Conservation (phyloP, 805 yeast genomes). For the Teunomyces kruisii region DNA sequence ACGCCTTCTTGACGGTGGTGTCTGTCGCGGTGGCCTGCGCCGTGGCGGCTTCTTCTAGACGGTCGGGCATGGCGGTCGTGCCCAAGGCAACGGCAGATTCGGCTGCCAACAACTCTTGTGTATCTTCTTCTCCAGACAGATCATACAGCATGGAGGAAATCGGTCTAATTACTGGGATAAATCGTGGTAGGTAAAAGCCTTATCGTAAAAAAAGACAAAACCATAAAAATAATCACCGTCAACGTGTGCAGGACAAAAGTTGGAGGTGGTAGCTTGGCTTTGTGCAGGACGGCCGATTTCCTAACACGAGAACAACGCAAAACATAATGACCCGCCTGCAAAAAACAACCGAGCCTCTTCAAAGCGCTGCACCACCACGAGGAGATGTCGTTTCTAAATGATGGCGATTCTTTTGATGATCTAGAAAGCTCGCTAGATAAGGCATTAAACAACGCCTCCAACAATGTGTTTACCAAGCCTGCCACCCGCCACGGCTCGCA, state of each 20-base stretch:
- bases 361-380: conserved; percentile 3
- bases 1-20: conserved; percentile 20
- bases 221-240: too few species aligned
- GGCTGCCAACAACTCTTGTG: background rate
- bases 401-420: conserved; percentile 48
- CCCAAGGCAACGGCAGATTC: background rate
- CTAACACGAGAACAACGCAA: background rate
- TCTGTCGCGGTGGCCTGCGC: conserved; percentile 17
- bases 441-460: conserved; percentile 55
- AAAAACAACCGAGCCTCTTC: background rate
- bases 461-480: conserved; percentile 28
- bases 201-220: too few species aligned
- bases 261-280: too few species aligned
- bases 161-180: background rate
- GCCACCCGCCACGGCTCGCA: conserved; percentile 27
- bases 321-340: background rate
- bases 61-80: background rate
- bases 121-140: conserved; percentile 1
- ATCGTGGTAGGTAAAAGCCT: background rate
- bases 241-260: too few species aligned
- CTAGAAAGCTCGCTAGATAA: conserved; percentile 66
- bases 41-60: background rate
- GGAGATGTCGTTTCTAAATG: conserved; percentile 4
- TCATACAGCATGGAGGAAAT: background rate
- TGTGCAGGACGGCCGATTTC: too few species aligned